Percentiles rank a stretch among this genome's conserved stretches.
phyloP scores from a whole-genome alignment of 2,329 filamentous ascomycete species.

The Xylaria sp. region DNA sequence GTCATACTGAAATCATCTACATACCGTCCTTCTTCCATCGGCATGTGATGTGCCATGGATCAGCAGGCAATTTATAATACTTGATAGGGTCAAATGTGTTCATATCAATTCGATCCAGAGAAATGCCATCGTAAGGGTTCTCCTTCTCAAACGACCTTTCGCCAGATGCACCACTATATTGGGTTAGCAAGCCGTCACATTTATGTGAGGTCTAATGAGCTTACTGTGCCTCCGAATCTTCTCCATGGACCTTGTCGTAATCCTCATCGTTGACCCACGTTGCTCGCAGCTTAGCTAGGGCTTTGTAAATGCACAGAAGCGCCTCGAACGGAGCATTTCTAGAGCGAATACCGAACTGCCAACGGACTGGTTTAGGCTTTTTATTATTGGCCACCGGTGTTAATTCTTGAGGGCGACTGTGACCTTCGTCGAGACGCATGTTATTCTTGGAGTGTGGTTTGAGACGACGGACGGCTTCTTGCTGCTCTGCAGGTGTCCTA shows the following conservation, averaged over 20 bases:
- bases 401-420: slow-evolving; percentile 68
- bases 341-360: slow-evolving; percentile 97
- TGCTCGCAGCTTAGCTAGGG: slow-evolving; percentile 85
- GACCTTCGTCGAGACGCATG: slow-evolving; percentile 72
- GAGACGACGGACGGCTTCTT: slow-evolving; percentile 80
- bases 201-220: slow-evolving; percentile 30
- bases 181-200: slow-evolving; percentile 15
- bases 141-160: slow-evolving; percentile 27
- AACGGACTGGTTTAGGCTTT: slow-evolving; percentile 84
- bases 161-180: slow-evolving; percentile 36
- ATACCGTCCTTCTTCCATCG: slow-evolving; percentile 87
- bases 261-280: slow-evolving; percentile 81
- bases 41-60: slow-evolving; percentile 94
- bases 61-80: slow-evolving; percentile 86
- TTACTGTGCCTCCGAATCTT: slow-evolving; percentile 56
- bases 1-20: slow-evolving; percentile 47
- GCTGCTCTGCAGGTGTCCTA: slow-evolving; percentile 77
- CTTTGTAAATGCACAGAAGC: slow-evolving; percentile 93
- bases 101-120: slow-evolving; percentile 47
- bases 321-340: slow-evolving; percentile 95
- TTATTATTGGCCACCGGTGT: slow-evolving; percentile 75
- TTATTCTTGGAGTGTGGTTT: slow-evolving; percentile 85
- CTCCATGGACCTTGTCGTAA: slow-evolving; percentile 60
- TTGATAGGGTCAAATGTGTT: slow-evolving; percentile 61
- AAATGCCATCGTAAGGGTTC: slow-evolving; percentile 47